Conservation (phyloP, 805 yeast genomes). For the Soucietia sequanensis region DNA sequence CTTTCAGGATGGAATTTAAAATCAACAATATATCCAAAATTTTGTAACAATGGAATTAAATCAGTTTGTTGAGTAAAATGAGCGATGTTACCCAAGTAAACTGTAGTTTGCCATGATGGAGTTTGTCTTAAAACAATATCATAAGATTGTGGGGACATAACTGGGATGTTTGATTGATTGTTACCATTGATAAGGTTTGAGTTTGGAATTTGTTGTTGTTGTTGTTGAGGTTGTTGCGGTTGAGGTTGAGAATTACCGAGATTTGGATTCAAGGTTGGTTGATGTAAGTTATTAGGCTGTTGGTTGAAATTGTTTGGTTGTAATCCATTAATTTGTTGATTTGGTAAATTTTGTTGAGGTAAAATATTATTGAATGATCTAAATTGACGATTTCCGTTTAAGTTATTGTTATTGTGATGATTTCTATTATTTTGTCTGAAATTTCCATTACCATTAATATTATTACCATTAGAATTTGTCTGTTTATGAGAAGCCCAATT, state of each 20-base stretch:
- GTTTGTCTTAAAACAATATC: slow-evolving; percentile 74
- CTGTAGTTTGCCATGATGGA: slow-evolving; percentile 82
- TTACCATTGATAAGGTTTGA: neutral
- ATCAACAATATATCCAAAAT: slow-evolving; percentile 80
- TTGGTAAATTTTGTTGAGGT: slow-evolving; percentile 9
- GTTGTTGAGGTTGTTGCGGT: slow-evolving; percentile 2
- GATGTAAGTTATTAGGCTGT: slow-evolving; percentile 1
- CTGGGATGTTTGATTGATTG: slow-evolving; percentile 18
- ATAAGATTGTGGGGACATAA: slow-evolving; percentile 55
- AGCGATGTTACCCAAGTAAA: slow-evolving; percentile 82
- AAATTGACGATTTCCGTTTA: slow-evolving; percentile 7
- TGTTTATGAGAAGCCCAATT: slow-evolving; percentile 86
- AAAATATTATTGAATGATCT: slow-evolving; percentile 15
- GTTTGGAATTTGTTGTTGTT: slow-evolving; percentile 2
- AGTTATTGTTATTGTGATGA: slow-evolving; percentile 11
- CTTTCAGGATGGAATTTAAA: slow-evolving; percentile 76
- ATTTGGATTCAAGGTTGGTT: slow-evolving; percentile 2
- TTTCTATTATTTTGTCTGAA: slow-evolving; percentile 13
- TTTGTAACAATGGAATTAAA: slow-evolving; percentile 68
- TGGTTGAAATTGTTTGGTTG: slow-evolving; percentile 8
- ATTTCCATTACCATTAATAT: slow-evolving; percentile 12
- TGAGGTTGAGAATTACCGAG: slow-evolving; percentile 7
- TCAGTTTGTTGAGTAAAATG: slow-evolving; percentile 73
- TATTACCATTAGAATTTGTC: slow-evolving; percentile 14
- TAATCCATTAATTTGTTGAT: slow-evolving; percentile 7